Percentiles rank a stretch among this genome's conserved stretches.
Conservation (phyloP, 257 asterid genomes). For the Penstemon eatonii region DNA sequence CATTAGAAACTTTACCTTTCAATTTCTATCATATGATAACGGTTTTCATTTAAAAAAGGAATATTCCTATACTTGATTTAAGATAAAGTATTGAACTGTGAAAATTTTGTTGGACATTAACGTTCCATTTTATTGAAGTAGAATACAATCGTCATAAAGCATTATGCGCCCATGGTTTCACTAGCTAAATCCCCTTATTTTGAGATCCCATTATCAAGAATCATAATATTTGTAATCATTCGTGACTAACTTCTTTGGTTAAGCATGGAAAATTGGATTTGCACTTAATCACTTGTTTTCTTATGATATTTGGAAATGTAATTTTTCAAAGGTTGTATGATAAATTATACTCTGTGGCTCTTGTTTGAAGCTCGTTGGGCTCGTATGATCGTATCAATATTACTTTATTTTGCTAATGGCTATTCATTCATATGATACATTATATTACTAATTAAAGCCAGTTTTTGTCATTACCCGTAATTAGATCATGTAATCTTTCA, state of each 20-base stretch:
- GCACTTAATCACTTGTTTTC: conserved; percentile 10
- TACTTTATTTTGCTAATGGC: not conserved
- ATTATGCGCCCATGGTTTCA: not conserved
- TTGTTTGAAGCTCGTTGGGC: not conserved
- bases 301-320: not conserved
- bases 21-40: not conserved
- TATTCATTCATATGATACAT: not conserved
- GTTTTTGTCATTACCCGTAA: not conserved
- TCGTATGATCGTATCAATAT: not conserved
- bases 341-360: not conserved
- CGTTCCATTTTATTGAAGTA: too few relatives aligned
- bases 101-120: too few relatives aligned
- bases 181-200: not conserved
- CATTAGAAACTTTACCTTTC: not conserved
- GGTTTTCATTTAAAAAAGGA: not conserved
- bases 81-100: too few relatives aligned
- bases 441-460: not conserved
- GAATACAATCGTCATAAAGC: not conserved
- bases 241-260: conserved; percentile 1
- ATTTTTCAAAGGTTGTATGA: too few relatives aligned
- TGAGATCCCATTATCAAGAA: conserved; percentile 4
- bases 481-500: not conserved
- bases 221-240: not conserved
- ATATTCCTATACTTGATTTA: not conserved
- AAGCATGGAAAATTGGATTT: conserved; percentile 14